Evolutionary conservation across 768 basidiomycete genomes (phyloP).

Genomic region (Boletus sp.): DNA sequence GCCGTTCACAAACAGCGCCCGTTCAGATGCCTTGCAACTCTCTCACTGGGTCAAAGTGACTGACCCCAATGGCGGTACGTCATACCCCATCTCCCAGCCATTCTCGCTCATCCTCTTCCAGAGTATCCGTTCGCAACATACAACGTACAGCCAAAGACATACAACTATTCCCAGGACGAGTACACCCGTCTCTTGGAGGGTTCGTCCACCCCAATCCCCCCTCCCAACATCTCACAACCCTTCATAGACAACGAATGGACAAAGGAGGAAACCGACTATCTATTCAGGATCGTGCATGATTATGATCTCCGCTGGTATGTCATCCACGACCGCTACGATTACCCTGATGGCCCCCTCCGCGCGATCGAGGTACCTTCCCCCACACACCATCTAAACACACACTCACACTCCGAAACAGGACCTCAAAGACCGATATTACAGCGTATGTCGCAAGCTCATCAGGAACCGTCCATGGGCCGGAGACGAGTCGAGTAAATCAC

Average conservation of each 20-base stretch:
- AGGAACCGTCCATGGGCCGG: slow-evolving; percentile 82
- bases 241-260: slow-evolving; percentile 78
- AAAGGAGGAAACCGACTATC: slow-evolving; percentile 90
- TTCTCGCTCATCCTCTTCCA: slow-evolving; percentile 24
- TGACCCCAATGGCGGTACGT: slow-evolving; percentile 55
- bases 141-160: slow-evolving; percentile 62
- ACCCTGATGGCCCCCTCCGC: slow-evolving; percentile 49
- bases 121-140: slow-evolving; percentile 86
- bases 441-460: slow-evolving; percentile 84
- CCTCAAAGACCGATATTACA: slow-evolving; percentile 91
- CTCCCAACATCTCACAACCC: neutral
- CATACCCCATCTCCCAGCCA: neutral
- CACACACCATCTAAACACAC: neutral
- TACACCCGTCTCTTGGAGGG: slow-evolving; percentile 80
- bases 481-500: slow-evolving; percentile 69
- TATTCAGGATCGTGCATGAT: slow-evolving; percentile 75
- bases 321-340: slow-evolving; percentile 87
- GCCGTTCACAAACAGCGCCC: slow-evolving; percentile 69
- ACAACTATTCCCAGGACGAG: slow-evolving; percentile 83
- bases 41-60: slow-evolving; percentile 80
- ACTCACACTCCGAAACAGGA: slow-evolving; percentile 44
- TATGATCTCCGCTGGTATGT: slow-evolving; percentile 91
- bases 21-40: slow-evolving; percentile 66
- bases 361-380: slow-evolving; percentile 61
- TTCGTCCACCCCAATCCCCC: slow-evolving; percentile 25